Percentiles rank a stretch among this genome's conserved stretches.
Evolutionary conservation across 2,329 filamentous ascomycete species (phyloP).

Genomic region (Talaromyces sp.): DNA sequence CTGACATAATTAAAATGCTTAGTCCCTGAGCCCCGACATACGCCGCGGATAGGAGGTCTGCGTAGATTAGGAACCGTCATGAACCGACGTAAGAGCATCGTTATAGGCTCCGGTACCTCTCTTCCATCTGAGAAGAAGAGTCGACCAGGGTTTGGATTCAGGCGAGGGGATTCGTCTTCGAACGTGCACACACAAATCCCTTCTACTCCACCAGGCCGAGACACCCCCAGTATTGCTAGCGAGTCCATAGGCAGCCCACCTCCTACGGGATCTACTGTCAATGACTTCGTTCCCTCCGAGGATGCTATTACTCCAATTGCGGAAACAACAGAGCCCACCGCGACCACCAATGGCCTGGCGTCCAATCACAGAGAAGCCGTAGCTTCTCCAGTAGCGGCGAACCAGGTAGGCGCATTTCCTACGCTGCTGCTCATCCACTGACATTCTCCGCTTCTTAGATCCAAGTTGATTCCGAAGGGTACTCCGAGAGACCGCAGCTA

Average conservation of each 20-base stretch:
- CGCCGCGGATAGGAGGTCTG: slow-evolving; percentile 41
- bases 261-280: neutral
- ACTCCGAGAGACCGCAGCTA: slow-evolving; percentile 37
- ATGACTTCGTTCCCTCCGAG: slow-evolving; percentile 24
- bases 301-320: slow-evolving; percentile 22
- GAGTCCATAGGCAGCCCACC: slow-evolving; percentile 14
- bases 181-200: slow-evolving; percentile 37
- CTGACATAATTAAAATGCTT: slow-evolving; percentile 12
- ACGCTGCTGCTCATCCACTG: neutral
- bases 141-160: slow-evolving; percentile 43
- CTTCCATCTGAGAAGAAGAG: slow-evolving; percentile 39
- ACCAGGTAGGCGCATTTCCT: slow-evolving; percentile 6
- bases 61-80: slow-evolving; percentile 48
- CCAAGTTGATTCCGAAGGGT: slow-evolving; percentile 41
- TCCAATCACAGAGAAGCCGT: neutral
- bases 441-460: slow-evolving; percentile 22
- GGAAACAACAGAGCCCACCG: slow-evolving; percentile 20
- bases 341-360: slow-evolving; percentile 29
- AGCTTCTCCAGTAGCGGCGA: neutral
- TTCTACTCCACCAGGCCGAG: slow-evolving; percentile 24
- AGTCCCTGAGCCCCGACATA: slow-evolving; percentile 39
- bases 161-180: slow-evolving; percentile 38
- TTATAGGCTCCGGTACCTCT: slow-evolving; percentile 31
- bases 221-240: slow-evolving; percentile 29
- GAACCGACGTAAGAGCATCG: slow-evolving; percentile 45